Percentiles rank a stretch among this genome's conserved stretches.
Evolutionary conservation across 768 basidiomycete species (phyloP).

Genomic region (Cystoderma amianthinum): DNA sequence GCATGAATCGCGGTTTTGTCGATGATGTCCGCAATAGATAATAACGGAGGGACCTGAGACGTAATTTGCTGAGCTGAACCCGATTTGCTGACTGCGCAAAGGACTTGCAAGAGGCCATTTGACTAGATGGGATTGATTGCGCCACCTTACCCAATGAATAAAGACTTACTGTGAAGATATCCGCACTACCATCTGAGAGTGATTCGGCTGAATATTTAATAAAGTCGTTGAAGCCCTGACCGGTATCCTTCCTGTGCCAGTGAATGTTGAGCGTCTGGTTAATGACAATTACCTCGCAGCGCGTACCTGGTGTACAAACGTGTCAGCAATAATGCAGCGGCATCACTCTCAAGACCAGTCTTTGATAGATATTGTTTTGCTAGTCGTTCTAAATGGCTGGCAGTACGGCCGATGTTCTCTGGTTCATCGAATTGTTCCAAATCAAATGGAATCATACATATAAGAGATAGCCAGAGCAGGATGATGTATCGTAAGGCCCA

Average conservation of each 20-base stretch:
- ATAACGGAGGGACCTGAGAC: slow-evolving; percentile 31
- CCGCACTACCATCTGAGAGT: slow-evolving; percentile 27
- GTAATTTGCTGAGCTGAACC: slow-evolving; percentile 49
- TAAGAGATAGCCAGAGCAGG: slow-evolving; percentile 89
- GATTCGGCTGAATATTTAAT: slow-evolving; percentile 35
- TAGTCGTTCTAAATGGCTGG: slow-evolving; percentile 45
- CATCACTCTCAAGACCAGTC: slow-evolving; percentile 82
- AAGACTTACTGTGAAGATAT: slow-evolving; percentile 43
- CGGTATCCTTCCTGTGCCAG: slow-evolving; percentile 51
- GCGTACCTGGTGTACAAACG: slow-evolving; percentile 78
- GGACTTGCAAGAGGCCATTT: slow-evolving; percentile 60
- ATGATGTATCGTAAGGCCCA: slow-evolving; percentile 85
- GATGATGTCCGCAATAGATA: slow-evolving; percentile 37
- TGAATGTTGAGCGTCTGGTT: neutral
- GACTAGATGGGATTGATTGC: slow-evolving; percentile 29
- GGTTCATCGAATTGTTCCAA: slow-evolving; percentile 76
- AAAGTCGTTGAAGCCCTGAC: slow-evolving; percentile 42
- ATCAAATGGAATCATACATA: slow-evolving; percentile 92
- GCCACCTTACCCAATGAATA: slow-evolving; percentile 1
- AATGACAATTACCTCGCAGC: too few relatives aligned
- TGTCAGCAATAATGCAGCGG: slow-evolving; percentile 74
- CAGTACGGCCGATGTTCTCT: slow-evolving; percentile 45
- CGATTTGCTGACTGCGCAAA: slow-evolving; percentile 66
- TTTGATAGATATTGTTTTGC: slow-evolving; percentile 52
- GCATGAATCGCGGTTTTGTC: slow-evolving; percentile 31